Conservation (phyloP, 306 rosid species). For the Dryas alaskensis region DNA sequence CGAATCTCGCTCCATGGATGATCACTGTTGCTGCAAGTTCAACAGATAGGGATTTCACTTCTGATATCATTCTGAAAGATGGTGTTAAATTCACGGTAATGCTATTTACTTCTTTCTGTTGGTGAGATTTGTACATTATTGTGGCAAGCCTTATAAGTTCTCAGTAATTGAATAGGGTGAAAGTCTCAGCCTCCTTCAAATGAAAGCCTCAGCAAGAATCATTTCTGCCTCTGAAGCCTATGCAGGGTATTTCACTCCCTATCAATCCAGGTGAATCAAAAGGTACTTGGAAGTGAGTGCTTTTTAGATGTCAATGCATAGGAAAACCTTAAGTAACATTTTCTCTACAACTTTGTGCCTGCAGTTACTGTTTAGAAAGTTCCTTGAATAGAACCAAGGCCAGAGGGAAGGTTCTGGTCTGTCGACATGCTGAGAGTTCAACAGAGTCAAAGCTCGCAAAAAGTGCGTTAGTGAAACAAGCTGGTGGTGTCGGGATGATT, state of each 20-base stretch:
- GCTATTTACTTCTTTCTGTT: constrained; percentile 10
- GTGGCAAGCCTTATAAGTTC: constrained; percentile 15
- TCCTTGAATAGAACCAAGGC: constrained; percentile 67
- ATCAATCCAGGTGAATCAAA: constrained; percentile 92
- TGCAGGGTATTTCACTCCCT: constrained; percentile 79
- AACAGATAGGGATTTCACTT: constrained; percentile 73
- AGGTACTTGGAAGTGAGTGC: constrained; percentile 53
- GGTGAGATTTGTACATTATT: constrained; percentile 10
- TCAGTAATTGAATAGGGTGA: constrained; percentile 47
- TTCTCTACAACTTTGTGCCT: constrained; percentile 26
- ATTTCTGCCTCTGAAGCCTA: constrained; percentile 67
- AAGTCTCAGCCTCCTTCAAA: constrained; percentile 57
- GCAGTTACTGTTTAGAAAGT: constrained; percentile 72
- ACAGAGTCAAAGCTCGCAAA: constrained; percentile 60
- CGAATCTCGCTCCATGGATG: constrained; percentile 78
- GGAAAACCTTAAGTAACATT: constrained; percentile 29
- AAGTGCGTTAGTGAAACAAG: constrained; percentile 58
- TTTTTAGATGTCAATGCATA: constrained; percentile 20
- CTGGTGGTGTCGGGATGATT: constrained; percentile 79
- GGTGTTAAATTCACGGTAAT: constrained; percentile 56
- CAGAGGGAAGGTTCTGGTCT: constrained; percentile 74
- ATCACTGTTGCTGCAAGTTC: constrained; percentile 77
- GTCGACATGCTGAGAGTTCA: constrained; percentile 60
- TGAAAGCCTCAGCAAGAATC: constrained; percentile 53
- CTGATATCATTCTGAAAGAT: constrained; percentile 52